A percentile compares a stretch with the other conserved stretches of the same genome.
Conservation (phyloP, 2,329 filamentous ascomycete species). For the Diplodia scrobiculata region DNA sequence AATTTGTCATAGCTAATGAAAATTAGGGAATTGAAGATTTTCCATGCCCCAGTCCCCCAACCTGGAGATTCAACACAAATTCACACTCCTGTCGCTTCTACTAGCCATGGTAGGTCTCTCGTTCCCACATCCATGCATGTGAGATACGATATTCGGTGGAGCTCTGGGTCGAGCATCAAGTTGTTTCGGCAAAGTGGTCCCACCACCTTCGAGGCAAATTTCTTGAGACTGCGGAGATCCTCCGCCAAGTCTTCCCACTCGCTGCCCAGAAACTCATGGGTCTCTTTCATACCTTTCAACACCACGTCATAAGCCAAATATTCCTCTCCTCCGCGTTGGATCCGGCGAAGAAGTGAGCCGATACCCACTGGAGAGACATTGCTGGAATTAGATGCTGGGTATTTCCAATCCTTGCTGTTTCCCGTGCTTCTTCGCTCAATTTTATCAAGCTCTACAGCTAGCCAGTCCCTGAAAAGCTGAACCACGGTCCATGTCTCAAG, state of each 20-base stretch:
- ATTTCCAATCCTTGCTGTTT: background rate
- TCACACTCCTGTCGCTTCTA: background rate
- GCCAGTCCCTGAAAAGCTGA: slow-evolving; percentile 40
- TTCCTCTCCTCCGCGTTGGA: slow-evolving; percentile 36
- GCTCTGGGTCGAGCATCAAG: slow-evolving; percentile 38
- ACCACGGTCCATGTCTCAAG: slow-evolving; percentile 39
- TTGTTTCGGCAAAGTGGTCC: slow-evolving; percentile 33
- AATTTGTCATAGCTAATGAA: background rate
- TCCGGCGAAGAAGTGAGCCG: slow-evolving; percentile 37
- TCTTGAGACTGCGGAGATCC: slow-evolving; percentile 38
- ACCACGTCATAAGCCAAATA: slow-evolving; percentile 39
- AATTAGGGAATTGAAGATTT: background rate
- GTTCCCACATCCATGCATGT: slow-evolving; percentile 40
- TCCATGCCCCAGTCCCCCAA: background rate
- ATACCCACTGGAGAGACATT: slow-evolving; percentile 29
- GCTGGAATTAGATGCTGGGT: background rate
- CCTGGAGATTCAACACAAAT: background rate
- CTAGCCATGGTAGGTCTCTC: slow-evolving; percentile 34
- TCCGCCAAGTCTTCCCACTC: slow-evolving; percentile 34
- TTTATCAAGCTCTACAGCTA: slow-evolving; percentile 33
- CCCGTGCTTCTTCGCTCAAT: background rate
- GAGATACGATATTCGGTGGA: slow-evolving; percentile 39
- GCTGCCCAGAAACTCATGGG: slow-evolving; percentile 30
- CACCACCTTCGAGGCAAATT: slow-evolving; percentile 33
- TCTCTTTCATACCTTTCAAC: slow-evolving; percentile 30